Percentiles rank a stretch among this genome's conserved stretches.
These are phyloP conservation scores for Leucosporidium creatinivorum DNA, from an alignment of 768 basidiomycete species.

Conservation along the genomic window DNA sequence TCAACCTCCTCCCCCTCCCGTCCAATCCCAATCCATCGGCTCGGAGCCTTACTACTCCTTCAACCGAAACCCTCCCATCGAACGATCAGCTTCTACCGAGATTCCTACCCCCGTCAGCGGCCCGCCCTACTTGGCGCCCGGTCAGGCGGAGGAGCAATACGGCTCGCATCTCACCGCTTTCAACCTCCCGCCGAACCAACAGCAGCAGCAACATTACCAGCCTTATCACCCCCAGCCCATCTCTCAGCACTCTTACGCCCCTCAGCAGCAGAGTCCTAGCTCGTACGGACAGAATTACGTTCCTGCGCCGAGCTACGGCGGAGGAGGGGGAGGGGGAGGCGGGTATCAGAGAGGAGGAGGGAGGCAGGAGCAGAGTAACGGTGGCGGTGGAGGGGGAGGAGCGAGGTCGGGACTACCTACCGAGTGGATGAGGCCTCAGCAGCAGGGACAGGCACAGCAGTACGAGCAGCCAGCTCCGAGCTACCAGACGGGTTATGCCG, in stretches of 20 bases:
- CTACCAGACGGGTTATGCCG: neutral
- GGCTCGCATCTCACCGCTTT: too few species aligned
- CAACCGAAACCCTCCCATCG: neutral
- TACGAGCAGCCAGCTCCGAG: constrained; percentile 4
- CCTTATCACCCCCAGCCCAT: too few species aligned
- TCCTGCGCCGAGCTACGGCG: too few species aligned
- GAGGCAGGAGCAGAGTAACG: too few species aligned
- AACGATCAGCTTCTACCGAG: neutral
- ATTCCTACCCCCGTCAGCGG: too few species aligned
- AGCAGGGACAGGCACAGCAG: neutral
- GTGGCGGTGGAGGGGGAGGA: too few species aligned
- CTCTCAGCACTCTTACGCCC: neutral
- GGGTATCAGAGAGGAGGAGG: too few species aligned
- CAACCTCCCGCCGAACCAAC: too few species aligned
- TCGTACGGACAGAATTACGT: neutral
- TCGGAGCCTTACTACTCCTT: neutral
- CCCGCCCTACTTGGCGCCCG: too few species aligned
- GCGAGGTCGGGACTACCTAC: neutral
- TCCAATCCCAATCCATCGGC: constrained; percentile 6
- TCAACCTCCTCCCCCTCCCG: constrained; percentile 15
- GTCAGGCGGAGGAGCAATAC: too few species aligned
- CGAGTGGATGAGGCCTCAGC: constrained; percentile 1
- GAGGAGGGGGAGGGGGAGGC: too few species aligned
- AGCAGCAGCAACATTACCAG: too few species aligned
- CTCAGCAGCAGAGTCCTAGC: neutral